phyloP scores from a whole-genome alignment of 805 yeast genomes.

The Ogataea philodendri region DNA sequence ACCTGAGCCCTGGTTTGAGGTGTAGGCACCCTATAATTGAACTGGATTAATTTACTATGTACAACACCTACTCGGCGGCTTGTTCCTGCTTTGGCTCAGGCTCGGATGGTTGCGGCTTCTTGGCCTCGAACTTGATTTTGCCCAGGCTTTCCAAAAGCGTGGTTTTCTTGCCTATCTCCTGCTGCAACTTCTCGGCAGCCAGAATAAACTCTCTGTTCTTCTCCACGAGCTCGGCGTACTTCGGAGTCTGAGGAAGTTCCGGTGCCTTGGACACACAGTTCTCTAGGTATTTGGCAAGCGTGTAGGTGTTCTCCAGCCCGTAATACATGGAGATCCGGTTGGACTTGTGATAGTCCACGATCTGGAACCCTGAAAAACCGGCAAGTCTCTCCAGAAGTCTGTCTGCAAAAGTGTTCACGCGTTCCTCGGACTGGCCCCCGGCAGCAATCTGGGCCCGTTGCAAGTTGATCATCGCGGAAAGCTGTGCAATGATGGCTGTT shows the following conservation, averaged over 20 bases:
- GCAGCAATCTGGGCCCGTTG: slow-evolving; percentile 11
- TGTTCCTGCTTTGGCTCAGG: no score
- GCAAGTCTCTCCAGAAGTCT: slow-evolving; percentile 4
- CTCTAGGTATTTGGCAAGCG: slow-evolving; percentile 18
- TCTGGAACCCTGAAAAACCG: slow-evolving; percentile 6
- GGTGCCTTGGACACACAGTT: slow-evolving; percentile 15
- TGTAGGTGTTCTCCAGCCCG: slow-evolving; percentile 21
- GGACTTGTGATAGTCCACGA: slow-evolving; percentile 7
- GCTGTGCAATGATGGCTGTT: slow-evolving; percentile 12
- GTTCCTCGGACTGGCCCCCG: slow-evolving; percentile 2
- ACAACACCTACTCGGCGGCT: no score
- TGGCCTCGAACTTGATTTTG: slow-evolving; percentile 2
- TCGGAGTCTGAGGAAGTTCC: slow-evolving; percentile 9
- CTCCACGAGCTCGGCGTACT: slow-evolving; percentile 11
- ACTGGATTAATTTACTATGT: no score
- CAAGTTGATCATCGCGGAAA: slow-evolving; percentile 16
- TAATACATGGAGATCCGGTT: slow-evolving; percentile 10
- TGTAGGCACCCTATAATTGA: no score
- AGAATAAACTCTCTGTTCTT: slow-evolving; percentile 15
- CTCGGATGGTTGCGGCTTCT: no score
- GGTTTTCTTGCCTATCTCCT: slow-evolving; percentile 8
- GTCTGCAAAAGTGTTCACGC: slow-evolving; percentile 7
- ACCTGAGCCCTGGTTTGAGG: no score
- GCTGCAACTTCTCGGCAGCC: slow-evolving; percentile 17
- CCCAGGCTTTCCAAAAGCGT: slow-evolving; percentile 13